phyloP scores from a whole-genome alignment of 805 yeast species.

The Phaffomyces antillensis region DNA sequence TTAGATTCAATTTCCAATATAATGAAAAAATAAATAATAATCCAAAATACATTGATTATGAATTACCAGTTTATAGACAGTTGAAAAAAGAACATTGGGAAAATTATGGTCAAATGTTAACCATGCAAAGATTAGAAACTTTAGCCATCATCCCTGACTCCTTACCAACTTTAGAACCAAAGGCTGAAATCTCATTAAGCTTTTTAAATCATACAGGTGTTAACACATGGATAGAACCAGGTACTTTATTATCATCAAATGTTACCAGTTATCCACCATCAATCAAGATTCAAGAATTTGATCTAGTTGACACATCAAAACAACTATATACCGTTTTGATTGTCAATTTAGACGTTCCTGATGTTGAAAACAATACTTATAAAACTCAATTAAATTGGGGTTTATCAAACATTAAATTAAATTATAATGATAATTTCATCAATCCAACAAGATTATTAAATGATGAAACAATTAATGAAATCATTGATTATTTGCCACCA shows the following conservation, averaged over 20 bases:
- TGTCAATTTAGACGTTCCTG: constrained; percentile 91
- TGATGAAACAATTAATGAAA: constrained; percentile 32
- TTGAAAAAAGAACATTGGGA: constrained; percentile 69
- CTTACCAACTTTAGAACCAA: constrained; percentile 78
- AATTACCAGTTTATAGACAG: constrained; percentile 74
- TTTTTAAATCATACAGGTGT: constrained; percentile 65
- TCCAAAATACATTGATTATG: constrained; percentile 49
- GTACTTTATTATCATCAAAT: constrained; percentile 62
- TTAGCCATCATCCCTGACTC: constrained; percentile 89
- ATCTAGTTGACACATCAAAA: constrained; percentile 28
- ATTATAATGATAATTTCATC: constrained; percentile 51
- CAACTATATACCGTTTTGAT: constrained; percentile 69
- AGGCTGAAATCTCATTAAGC: constrained; percentile 64
- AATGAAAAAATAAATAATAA: constrained; percentile 30
- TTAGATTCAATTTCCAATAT: constrained; percentile 55
- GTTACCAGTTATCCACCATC: constrained; percentile 75
- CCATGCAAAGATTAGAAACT: constrained; percentile 90
- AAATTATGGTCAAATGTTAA: constrained; percentile 57
- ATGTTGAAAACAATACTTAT: constrained; percentile 58
- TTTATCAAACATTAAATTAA: constrained; percentile 55
- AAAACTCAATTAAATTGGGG: constrained; percentile 74
- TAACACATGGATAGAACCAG: constrained; percentile 73
- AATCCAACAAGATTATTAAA: constrained; percentile 29
- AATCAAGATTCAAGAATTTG: constrained; percentile 69
- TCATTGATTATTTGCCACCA: constrained; percentile 68